phyloP scores from a whole-genome alignment of 495 filamentous ascomycete species.

The Aspergillus conjunctus region DNA sequence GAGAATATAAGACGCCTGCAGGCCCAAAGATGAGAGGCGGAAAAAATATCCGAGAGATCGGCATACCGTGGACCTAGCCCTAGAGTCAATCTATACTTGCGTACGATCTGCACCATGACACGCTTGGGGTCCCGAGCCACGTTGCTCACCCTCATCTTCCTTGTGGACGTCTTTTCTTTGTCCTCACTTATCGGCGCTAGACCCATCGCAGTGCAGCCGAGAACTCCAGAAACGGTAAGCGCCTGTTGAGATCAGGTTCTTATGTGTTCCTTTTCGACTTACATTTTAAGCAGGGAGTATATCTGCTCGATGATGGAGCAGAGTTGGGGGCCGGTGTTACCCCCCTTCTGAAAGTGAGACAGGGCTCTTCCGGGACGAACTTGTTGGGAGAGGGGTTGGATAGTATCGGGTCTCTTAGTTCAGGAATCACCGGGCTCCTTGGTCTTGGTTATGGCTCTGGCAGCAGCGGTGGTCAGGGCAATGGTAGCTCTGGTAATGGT shows the following conservation, averaged over 20 bases:
- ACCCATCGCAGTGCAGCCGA: neutral
- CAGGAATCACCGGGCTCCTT: too few relatives aligned
- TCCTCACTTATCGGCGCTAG: neutral
- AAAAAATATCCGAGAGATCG: neutral
- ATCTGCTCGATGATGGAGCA: neutral
- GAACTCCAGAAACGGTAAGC: neutral
- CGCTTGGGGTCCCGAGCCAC: neutral
- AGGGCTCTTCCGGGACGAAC: neutral
- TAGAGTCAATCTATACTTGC: neutral
- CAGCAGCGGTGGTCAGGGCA: neutral
- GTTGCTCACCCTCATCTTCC: constrained; percentile 1
- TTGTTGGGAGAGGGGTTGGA: neutral
- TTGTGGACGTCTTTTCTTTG: neutral
- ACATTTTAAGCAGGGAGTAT: neutral
- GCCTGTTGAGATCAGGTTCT: neutral
- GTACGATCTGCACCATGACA: neutral
- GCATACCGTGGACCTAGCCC: neutral
- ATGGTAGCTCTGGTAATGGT: neutral
- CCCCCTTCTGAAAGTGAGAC: neutral
- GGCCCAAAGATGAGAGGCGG: neutral
- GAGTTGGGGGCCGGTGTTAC: neutral
- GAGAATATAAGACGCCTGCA: neutral
- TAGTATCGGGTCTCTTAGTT: too few relatives aligned
- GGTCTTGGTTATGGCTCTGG: neutral
- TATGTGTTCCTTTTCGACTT: neutral